Evolutionary conservation across 2,329 filamentous ascomycete genomes (phyloP).

Genomic region (Colletotrichum sp.): DNA sequence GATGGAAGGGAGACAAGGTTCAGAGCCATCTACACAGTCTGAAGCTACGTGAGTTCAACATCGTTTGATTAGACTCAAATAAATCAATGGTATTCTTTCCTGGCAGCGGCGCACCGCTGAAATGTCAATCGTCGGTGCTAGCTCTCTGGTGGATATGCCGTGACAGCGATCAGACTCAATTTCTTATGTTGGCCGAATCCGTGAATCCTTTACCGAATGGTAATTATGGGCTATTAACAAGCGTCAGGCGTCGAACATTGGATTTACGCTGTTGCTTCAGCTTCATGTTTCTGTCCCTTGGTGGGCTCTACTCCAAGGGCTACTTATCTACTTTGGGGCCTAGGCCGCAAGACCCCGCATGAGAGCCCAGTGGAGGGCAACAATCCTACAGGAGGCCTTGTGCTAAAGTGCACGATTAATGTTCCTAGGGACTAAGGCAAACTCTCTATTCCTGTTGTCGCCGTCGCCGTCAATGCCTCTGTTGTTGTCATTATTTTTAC

Average conservation of each 20-base stretch:
- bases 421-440: not conserved
- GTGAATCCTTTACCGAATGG: not conserved
- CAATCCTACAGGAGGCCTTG: not conserved
- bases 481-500: no score
- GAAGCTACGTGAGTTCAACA: not conserved
- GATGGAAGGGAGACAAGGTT: not conserved
- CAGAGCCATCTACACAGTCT: not conserved
- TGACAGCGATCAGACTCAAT: not conserved
- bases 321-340: not conserved
- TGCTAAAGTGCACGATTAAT: not conserved
- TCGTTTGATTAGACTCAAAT: fast-evolving
- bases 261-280: not conserved
- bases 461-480: not conserved
- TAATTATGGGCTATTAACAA: not conserved
- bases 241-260: not conserved
- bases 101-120: not conserved
- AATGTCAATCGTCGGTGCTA: not conserved
- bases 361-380: not conserved
- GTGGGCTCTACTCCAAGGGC: not conserved
- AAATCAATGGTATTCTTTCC: not conserved
- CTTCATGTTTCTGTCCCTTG: not conserved
- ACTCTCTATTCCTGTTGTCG: not conserved
- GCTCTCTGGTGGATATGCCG: not conserved
- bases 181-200: not conserved
- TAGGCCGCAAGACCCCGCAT: not conserved